Evolutionary conservation across 2,329 filamentous ascomycete genomes (phyloP).

Genomic region (Trichophyton schoenleinii): DNA sequence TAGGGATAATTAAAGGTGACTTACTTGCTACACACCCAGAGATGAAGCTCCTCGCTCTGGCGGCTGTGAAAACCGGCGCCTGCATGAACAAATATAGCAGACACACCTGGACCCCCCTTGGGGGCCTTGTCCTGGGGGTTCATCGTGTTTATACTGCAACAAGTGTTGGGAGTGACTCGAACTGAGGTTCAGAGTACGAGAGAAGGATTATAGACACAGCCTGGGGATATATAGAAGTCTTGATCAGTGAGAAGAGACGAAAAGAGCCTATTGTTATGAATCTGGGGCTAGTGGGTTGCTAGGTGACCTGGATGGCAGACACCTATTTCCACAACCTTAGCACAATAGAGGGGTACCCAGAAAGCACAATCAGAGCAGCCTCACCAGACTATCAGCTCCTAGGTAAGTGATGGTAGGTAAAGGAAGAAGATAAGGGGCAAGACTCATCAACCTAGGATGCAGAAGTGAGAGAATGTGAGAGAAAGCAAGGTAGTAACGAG

Average conservation of each 20-base stretch:
- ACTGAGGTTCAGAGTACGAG: background rate
- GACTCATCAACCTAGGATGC: background rate
- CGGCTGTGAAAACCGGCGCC: conserved; percentile 88
- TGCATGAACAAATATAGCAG: conserved; percentile 87
- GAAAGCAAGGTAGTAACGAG: background rate
- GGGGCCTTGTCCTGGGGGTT: background rate
- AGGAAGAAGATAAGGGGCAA: background rate
- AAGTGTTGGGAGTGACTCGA: background rate
- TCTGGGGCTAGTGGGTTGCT: background rate
- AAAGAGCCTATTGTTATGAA: background rate
- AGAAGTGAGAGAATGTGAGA: background rate
- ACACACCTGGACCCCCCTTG: conserved; percentile 37
- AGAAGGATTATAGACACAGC: background rate
- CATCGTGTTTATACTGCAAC: background rate
- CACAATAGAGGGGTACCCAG: background rate
- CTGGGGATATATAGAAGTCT: background rate
- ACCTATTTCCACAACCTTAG: background rate
- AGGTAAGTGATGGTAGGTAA: background rate
- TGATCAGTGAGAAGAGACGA: background rate
- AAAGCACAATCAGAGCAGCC: background rate
- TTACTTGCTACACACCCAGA: conserved; percentile 79
- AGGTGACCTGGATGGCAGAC: background rate
- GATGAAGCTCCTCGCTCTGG: conserved; percentile 71
- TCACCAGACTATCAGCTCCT: background rate
- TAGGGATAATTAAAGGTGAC: conserved; percentile 24